A percentile compares a stretch with the other conserved stretches of the same genome.
phyloP scores from a whole-genome alignment of 768 basidiomycete genomes.

The Boletus huronensis region DNA sequence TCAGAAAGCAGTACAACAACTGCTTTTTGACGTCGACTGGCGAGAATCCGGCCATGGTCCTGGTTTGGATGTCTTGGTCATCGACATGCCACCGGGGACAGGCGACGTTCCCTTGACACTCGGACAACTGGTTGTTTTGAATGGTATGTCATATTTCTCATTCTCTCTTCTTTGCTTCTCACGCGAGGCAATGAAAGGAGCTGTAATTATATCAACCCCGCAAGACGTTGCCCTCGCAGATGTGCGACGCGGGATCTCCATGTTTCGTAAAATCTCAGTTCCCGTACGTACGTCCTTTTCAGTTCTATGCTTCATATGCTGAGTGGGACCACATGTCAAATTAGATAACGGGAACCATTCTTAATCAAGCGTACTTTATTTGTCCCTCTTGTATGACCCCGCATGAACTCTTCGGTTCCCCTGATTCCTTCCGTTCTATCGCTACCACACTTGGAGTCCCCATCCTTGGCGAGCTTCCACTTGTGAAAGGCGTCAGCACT shows the following conservation, averaged over 20 bases:
- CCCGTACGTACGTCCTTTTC: conserved; percentile 58
- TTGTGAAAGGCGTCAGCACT: conserved; percentile 69
- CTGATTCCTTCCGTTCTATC: conserved; percentile 57
- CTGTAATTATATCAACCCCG: conserved; percentile 92
- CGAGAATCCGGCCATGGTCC: conserved; percentile 32
- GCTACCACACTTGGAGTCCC: conserved; percentile 55
- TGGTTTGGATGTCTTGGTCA: conserved; percentile 78
- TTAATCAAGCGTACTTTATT: conserved; percentile 85
- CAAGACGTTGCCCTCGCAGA: conserved; percentile 92
- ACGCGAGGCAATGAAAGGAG: conserved; percentile 39
- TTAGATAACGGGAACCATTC: conserved; percentile 81
- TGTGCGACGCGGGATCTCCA: conserved; percentile 87
- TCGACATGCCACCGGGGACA: conserved; percentile 97
- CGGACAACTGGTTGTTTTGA: conserved; percentile 78
- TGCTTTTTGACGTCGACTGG: conserved; percentile 97
- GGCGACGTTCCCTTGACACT: conserved; percentile 93
- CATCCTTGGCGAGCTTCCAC: conserved; percentile 77
- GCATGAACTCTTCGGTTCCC: conserved; percentile 69
- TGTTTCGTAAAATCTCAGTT: conserved; percentile 85
- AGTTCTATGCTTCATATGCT: neutral
- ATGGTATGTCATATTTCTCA: conserved; percentile 53
- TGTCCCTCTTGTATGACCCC: conserved; percentile 67
- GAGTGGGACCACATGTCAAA: neutral
- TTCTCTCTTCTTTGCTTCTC: neutral
- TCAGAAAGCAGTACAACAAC: conserved; percentile 94